Evolutionary conservation across 2,329 filamentous ascomycete genomes (phyloP).

Genomic region (Colletotrichum truncatum): DNA sequence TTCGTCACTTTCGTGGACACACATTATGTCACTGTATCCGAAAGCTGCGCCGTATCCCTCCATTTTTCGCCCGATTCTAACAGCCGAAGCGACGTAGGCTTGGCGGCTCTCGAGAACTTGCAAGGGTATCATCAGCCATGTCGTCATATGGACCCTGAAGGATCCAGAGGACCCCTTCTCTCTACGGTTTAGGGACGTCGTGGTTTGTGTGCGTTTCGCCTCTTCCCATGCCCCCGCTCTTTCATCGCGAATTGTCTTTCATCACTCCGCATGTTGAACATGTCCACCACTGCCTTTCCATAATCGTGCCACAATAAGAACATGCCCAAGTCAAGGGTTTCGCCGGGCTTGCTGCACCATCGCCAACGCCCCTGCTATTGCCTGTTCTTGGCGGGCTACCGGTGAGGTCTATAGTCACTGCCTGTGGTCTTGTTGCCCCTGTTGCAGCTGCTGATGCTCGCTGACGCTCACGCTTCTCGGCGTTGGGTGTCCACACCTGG

Average conservation of each 20-base stretch:
- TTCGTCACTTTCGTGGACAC: not conserved
- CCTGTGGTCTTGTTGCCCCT: not conserved
- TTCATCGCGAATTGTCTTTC: slow-evolving; percentile 56
- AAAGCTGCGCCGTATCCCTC: not conserved
- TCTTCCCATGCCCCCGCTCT: slow-evolving; percentile 15
- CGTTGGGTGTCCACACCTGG: slow-evolving; percentile 33
- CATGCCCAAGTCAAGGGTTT: slow-evolving; percentile 58
- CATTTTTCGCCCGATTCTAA: not conserved
- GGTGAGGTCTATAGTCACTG: slow-evolving; percentile 44
- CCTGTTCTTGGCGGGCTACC: slow-evolving; percentile 38
- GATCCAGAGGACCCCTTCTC: slow-evolving; percentile 10
- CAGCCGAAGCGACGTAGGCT: not conserved
- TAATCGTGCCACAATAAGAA: slow-evolving; percentile 57
- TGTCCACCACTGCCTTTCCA: slow-evolving; percentile 66
- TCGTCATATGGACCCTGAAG: slow-evolving; percentile 30
- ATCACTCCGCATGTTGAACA: slow-evolving; percentile 64
- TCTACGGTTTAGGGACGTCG: not conserved
- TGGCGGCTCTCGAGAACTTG: not conserved
- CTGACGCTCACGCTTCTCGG: slow-evolving; percentile 32
- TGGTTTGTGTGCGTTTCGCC: slow-evolving; percentile 1
- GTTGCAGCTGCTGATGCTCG: slow-evolving; percentile 30
- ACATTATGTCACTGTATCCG: slow-evolving; percentile 22
- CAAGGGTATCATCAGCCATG: slow-evolving; percentile 20
- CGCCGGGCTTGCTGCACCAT: slow-evolving; percentile 28
- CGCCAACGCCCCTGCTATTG: slow-evolving; percentile 16